These are phyloP conservation scores for Candida boidinii DNA, from an alignment of 805 yeast species.

Conservation along the genomic window DNA sequence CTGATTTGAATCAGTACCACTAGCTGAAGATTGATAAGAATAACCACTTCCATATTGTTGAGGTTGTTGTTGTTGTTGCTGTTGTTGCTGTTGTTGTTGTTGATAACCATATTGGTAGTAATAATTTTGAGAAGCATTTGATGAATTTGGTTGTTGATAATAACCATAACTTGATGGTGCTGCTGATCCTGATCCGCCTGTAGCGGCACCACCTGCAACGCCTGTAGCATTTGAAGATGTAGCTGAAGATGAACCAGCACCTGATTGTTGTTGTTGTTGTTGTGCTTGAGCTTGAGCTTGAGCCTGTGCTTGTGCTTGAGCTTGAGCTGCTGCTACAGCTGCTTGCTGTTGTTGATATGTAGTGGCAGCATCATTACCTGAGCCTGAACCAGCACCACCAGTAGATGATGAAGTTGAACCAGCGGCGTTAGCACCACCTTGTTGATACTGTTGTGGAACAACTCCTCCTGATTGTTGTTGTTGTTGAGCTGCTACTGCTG, in stretches of 20 bases:
- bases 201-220: too few species aligned
- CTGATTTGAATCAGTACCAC: neutral
- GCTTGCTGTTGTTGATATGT: slow-evolving; percentile 3
- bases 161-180: too few species aligned
- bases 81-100: slow-evolving; percentile 1
- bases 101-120: slow-evolving; percentile 4
- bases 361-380: too few species aligned
- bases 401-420: slow-evolving; percentile 5
- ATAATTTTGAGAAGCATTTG: slow-evolving; percentile 1
- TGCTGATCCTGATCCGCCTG: too few species aligned
- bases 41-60: too few species aligned
- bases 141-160: slow-evolving; percentile 2
- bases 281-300: neutral
- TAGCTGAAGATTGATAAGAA: too few species aligned
- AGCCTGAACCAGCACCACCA: slow-evolving; percentile 1
- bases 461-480: slow-evolving; percentile 7
- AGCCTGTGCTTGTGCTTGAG: neutral
- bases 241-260: neutral
- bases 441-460: slow-evolving; percentile 4
- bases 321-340: neutral
- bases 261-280: slow-evolving; percentile 1
- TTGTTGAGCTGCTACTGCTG: slow-evolving; percentile 4
- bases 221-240: neutral
- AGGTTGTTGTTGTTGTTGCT: slow-evolving; percentile 1
- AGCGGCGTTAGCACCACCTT: slow-evolving; percentile 3